Evolutionary conservation across 345 rosid genomes (phyloP).

Genomic region (Orychophragmus violaceus): DNA sequence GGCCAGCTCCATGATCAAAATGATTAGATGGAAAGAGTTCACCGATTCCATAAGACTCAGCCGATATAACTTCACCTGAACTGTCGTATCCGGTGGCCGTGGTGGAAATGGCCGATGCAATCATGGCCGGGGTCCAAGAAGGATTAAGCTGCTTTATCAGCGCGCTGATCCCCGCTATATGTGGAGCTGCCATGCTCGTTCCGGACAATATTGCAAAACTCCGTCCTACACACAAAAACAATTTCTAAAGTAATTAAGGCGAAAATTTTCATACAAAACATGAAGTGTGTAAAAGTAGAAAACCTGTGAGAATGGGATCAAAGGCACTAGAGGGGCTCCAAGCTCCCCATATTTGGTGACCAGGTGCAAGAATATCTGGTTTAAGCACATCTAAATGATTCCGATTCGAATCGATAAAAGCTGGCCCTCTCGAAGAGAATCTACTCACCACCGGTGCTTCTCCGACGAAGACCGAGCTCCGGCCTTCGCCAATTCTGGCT

Average conservation of each 20-base stretch:
- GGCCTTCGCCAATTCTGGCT: constrained; percentile 61
- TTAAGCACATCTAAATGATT: constrained; percentile 62
- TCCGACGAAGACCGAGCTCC: constrained; percentile 44
- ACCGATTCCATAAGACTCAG: constrained; percentile 37
- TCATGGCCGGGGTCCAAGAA: constrained; percentile 78
- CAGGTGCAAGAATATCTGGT: constrained; percentile 85
- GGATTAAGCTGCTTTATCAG: constrained; percentile 64
- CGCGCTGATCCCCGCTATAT: constrained; percentile 63
- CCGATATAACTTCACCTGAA: constrained; percentile 46
- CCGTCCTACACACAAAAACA: constrained; percentile 34
- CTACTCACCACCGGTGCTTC: constrained; percentile 59
- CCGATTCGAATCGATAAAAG: constrained; percentile 41
- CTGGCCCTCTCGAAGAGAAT: constrained; percentile 82
- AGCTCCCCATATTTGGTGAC: constrained; percentile 91
- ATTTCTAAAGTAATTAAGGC: neutral
- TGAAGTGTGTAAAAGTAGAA: neutral
- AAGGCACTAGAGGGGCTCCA: constrained; percentile 76
- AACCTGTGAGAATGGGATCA: constrained; percentile 53
- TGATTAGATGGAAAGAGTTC: constrained; percentile 41
- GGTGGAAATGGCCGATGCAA: constrained; percentile 71
- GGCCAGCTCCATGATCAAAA: constrained; percentile 74
- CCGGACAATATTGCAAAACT: constrained; percentile 73
- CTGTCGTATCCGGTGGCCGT: constrained; percentile 52
- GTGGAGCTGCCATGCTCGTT: constrained; percentile 92
- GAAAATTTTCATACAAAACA: neutral